Evolutionary conservation across 2,329 filamentous ascomycete species (phyloP).

Genomic region (Akanthomyces uredinophilus): DNA sequence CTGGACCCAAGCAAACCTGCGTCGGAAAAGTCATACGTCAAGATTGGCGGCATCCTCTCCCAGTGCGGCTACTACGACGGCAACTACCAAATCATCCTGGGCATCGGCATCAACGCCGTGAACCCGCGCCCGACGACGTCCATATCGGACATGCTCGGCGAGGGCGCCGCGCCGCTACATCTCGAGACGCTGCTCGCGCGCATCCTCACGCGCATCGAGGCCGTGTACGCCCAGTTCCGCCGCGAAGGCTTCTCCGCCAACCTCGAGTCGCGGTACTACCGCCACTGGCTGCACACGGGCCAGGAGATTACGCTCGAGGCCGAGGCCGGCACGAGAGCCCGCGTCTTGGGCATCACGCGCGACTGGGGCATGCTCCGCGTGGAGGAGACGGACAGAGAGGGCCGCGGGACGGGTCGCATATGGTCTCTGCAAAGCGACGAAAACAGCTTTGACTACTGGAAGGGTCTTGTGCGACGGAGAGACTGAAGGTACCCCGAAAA

Average conservation of each 20-base stretch:
- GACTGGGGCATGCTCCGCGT: conserved; percentile 86
- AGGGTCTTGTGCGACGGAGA: conserved; percentile 78
- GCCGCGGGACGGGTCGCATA: conserved; percentile 67
- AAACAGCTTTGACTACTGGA: conserved; percentile 98
- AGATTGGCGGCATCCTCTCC: conserved; percentile 89
- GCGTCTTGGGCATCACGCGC: conserved; percentile 80
- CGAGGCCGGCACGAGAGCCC: conserved; percentile 67
- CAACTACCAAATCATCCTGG: conserved; percentile 79
- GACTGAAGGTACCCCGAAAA: conserved; percentile 36
- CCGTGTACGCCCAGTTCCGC: conserved; percentile 70
- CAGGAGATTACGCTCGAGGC: conserved; percentile 71
- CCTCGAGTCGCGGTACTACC: conserved; percentile 74
- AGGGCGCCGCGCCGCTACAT: conserved; percentile 51
- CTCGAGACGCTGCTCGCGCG: conserved; percentile 77
- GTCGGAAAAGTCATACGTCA: conserved; percentile 58
- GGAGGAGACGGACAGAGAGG: conserved; percentile 73
- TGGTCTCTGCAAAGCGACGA: conserved; percentile 91
- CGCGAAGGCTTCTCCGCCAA: conserved; percentile 66
- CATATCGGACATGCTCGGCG: conserved; percentile 65
- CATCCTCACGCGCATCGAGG: conserved; percentile 73
- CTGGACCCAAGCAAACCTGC: conserved; percentile 54
- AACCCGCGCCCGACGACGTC: conserved; percentile 85
- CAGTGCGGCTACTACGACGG: conserved; percentile 76
- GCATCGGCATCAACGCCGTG: conserved; percentile 79
- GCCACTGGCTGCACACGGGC: conserved; percentile 77